Conservation (phyloP, 2,329 filamentous ascomycete genomes). For the Monosporascus sp. region DNA sequence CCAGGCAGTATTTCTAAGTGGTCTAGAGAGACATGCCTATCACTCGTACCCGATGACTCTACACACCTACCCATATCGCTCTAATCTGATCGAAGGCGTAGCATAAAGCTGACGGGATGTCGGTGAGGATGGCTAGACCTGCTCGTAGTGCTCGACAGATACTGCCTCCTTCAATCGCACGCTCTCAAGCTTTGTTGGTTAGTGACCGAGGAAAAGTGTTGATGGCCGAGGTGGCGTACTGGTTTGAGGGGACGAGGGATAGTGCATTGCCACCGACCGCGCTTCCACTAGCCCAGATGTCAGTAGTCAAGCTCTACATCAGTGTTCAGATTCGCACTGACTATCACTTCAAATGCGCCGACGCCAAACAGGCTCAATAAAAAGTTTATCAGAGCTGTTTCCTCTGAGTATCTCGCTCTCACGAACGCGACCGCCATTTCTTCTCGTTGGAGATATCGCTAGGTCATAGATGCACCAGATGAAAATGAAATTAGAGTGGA, state of each 20-base stretch:
- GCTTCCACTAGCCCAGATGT: not conserved
- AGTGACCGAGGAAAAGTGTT: not conserved
- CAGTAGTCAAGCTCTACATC: not conserved
- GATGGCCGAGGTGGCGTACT: not conserved
- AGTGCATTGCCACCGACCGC: not conserved
- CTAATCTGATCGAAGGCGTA: not conserved
- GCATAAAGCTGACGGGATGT: too few relatives aligned
- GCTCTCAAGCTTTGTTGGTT: not conserved
- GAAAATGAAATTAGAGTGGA: too few relatives aligned
- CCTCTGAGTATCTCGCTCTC: slow-evolving; percentile 1
- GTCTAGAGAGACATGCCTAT: too few relatives aligned
- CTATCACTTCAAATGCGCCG: not conserved
- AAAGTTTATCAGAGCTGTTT: not conserved
- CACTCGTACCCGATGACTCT: too few relatives aligned
- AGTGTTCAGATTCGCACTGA: not conserved
- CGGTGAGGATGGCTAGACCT: too few relatives aligned
- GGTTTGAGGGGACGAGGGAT: not conserved
- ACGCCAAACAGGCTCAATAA: not conserved
- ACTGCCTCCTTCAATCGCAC: not conserved
- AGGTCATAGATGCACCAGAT: too few relatives aligned
- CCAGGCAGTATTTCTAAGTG: too few relatives aligned
- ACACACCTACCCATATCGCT: not conserved
- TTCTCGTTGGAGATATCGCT: too few relatives aligned
- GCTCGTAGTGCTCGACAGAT: not conserved
- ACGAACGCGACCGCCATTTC: not conserved